Conservation (phyloP, 2,329 filamentous ascomycete genomes). For the Fusarium fracticaudum region DNA sequence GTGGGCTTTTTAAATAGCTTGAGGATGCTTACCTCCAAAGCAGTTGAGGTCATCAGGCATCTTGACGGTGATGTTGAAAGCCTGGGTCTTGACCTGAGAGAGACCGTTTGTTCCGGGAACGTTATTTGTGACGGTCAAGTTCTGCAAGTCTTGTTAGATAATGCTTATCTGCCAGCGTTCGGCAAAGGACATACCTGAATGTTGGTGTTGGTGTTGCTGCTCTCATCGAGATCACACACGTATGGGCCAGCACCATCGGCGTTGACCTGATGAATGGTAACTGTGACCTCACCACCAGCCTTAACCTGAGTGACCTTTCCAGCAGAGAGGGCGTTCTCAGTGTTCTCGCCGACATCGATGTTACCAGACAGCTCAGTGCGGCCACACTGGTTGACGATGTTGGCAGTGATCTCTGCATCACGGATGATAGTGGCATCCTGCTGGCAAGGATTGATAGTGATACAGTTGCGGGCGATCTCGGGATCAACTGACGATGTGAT, state of each 20-base stretch:
- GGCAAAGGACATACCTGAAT: slow-evolving; percentile 1
- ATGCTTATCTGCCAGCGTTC: fast-evolving
- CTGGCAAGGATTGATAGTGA: slow-evolving; percentile 71
- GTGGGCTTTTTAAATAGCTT: no score
- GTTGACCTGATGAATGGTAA: slow-evolving; percentile 76
- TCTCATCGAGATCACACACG: slow-evolving; percentile 62
- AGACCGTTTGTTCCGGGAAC: slow-evolving; percentile 67
- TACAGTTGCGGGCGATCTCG: slow-evolving; percentile 69
- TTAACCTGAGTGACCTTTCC: slow-evolving; percentile 60
- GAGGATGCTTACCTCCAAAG: slow-evolving; percentile 56
- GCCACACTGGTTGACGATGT: slow-evolving; percentile 68
- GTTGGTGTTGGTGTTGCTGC: slow-evolving; percentile 50
- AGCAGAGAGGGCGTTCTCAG: slow-evolving; percentile 60
- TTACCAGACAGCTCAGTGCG: slow-evolving; percentile 68
- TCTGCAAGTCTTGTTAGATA: slow-evolving; percentile 20
- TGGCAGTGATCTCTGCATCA: slow-evolving; percentile 62
- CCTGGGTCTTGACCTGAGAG: slow-evolving; percentile 63
- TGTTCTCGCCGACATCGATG: slow-evolving; percentile 69
- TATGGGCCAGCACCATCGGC: slow-evolving; percentile 71
- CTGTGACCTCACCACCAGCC: slow-evolving; percentile 56
- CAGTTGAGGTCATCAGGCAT: slow-evolving; percentile 62
- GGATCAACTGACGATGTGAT: slow-evolving; percentile 54
- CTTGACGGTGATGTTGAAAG: slow-evolving; percentile 65
- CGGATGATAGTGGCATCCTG: slow-evolving; percentile 72
- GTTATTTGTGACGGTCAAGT: slow-evolving; percentile 65